Evolutionary conservation across 2,329 filamentous ascomycete species (phyloP).

Genomic region (Atkinsonella texensis): DNA sequence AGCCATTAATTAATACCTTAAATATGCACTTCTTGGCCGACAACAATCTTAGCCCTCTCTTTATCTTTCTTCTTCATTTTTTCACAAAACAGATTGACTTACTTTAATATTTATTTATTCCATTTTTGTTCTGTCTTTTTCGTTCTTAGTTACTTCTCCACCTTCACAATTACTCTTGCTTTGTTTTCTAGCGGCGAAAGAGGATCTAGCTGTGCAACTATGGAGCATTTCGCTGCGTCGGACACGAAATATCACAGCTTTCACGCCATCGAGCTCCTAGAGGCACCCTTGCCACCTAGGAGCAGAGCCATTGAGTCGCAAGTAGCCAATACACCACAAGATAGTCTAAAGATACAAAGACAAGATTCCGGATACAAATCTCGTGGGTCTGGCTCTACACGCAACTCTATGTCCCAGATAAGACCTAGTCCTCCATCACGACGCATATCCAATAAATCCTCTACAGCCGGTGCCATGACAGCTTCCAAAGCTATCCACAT

Average conservation of each 20-base stretch:
- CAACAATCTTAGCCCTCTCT: neutral
- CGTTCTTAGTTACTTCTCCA: too few relatives aligned
- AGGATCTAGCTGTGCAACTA: neutral
- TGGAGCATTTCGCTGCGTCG: slow-evolving; percentile 27
- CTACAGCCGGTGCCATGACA: slow-evolving; percentile 10
- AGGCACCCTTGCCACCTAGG: slow-evolving; percentile 18
- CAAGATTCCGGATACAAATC: slow-evolving; percentile 51
- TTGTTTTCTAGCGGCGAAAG: neutral
- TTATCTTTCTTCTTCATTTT: too few relatives aligned
- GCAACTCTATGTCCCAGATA: slow-evolving; percentile 23
- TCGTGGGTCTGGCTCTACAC: slow-evolving; percentile 22
- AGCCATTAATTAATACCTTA: neutral
- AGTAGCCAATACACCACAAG: slow-evolving; percentile 11
- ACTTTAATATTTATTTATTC: too few relatives aligned
- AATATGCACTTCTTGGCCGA: neutral
- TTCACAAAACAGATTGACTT: too few relatives aligned
- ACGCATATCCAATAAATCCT: slow-evolving; percentile 22
- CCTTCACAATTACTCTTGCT: too few relatives aligned
- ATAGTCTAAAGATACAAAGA: slow-evolving; percentile 34
- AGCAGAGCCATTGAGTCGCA: slow-evolving; percentile 10
- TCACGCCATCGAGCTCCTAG: slow-evolving; percentile 35
- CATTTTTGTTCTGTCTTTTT: too few relatives aligned
- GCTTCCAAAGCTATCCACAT: slow-evolving; percentile 19
- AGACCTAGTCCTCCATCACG: slow-evolving; percentile 18
- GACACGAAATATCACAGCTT: slow-evolving; percentile 44